A percentile compares a stretch with the other conserved stretches of the same genome.
These are phyloP conservation scores for Mortierella claussenii DNA, from an alignment of 192 early-diverging fungal genomes.

Conservation along the genomic window DNA sequence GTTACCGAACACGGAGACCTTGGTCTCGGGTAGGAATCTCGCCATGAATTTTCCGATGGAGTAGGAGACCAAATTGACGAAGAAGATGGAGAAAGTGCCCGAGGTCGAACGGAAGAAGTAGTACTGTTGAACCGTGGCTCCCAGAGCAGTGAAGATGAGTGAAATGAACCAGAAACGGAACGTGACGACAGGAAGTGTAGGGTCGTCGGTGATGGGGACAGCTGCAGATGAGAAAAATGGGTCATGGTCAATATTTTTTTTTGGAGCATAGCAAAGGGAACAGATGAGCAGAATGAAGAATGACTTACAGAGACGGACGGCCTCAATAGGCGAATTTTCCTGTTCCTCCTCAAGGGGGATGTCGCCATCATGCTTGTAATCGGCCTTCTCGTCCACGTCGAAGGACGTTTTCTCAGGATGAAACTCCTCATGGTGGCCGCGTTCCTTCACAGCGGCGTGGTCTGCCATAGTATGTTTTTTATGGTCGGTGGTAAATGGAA, in stretches of 20 bases:
- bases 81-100: slow-evolving; percentile 34
- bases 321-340: slow-evolving; percentile 21
- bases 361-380: not conserved
- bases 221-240: not conserved
- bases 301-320: slow-evolving; percentile 14
- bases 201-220: slow-evolving; percentile 57
- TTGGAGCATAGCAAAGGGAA: not conserved
- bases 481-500: no score
- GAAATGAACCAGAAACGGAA: slow-evolving; percentile 63
- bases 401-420: not conserved
- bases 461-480: not conserved
- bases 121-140: slow-evolving; percentile 47
- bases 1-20: slow-evolving; percentile 4
- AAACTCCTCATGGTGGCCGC: no score
- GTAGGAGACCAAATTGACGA: slow-evolving; percentile 48
- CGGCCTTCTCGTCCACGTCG: slow-evolving; percentile 7
- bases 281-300: no score
- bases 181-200: slow-evolving; percentile 52
- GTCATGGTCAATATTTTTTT: not conserved
- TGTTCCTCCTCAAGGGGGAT: slow-evolving; percentile 4
- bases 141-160: slow-evolving; percentile 47
- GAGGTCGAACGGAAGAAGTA: slow-evolving; percentile 49
- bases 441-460: no score
- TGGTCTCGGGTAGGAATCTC: slow-evolving; percentile 2
- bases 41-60: slow-evolving; percentile 39